A percentile compares a stretch with the other conserved stretches of the same genome.
phyloP scores from a whole-genome alignment of 2,329 filamentous ascomycete genomes.

The Pyrenophora teres region DNA sequence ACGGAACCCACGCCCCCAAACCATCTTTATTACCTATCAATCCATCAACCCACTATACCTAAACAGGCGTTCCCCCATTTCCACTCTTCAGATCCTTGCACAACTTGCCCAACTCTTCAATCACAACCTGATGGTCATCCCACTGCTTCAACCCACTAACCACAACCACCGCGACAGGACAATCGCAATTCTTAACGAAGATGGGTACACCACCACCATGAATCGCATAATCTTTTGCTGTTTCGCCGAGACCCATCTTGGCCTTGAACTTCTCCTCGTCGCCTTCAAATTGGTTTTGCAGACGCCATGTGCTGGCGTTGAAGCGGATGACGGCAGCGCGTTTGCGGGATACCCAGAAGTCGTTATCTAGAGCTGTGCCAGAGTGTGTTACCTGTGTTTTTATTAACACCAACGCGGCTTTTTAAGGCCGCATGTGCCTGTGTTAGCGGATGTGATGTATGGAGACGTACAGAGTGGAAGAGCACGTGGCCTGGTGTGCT shows the following conservation, averaged over 20 bases:
- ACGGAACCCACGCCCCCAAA: background rate
- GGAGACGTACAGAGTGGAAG: slow-evolving; percentile 64
- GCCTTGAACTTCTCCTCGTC: slow-evolving; percentile 67
- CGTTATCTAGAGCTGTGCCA: slow-evolving; percentile 72
- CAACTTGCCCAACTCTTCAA: slow-evolving; percentile 54
- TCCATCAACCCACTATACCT: background rate
- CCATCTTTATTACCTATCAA: background rate
- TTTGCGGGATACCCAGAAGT: slow-evolving; percentile 68
- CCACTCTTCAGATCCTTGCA: slow-evolving; percentile 15
- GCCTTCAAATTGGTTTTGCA: slow-evolving; percentile 68
- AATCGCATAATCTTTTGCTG: slow-evolving; percentile 69
- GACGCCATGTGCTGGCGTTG: slow-evolving; percentile 69
- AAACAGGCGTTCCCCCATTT: background rate
- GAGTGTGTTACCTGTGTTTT: slow-evolving; percentile 56
- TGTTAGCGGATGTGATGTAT: background rate
- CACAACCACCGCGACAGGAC: slow-evolving; percentile 72
- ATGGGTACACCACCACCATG: slow-evolving; percentile 78
- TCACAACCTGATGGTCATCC: slow-evolving; percentile 77
- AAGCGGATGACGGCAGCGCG: slow-evolving; percentile 73
- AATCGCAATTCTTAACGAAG: slow-evolving; percentile 71
- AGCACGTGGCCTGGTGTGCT: slow-evolving; percentile 62
- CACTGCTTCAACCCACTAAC: slow-evolving; percentile 79
- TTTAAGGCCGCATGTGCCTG: background rate
- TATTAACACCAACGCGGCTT: too few relatives aligned
- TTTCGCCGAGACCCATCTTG: slow-evolving; percentile 64